Conservation (phyloP, 2,329 filamentous ascomycete genomes). For the Aspergillus pseudoglaucus region DNA sequence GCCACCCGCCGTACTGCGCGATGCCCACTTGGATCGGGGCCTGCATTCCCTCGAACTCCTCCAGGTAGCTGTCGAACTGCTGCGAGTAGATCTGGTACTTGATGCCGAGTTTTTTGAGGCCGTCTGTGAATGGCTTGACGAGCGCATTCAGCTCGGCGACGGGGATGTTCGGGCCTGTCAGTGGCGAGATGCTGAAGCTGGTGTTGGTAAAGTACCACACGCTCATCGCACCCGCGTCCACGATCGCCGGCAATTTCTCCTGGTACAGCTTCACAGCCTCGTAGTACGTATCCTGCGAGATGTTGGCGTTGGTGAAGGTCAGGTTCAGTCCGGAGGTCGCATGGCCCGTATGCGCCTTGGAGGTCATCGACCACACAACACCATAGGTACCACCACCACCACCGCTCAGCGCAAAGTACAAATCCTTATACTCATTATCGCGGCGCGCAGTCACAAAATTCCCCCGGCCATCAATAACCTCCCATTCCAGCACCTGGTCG, state of each 20-base stretch:
- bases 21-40: conserved; percentile 30
- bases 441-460: conserved; percentile 44
- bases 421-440: conserved; percentile 42
- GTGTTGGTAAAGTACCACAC: conserved; percentile 48
- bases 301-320: conserved; percentile 30
- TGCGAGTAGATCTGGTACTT: conserved; percentile 22
- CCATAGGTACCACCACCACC: conserved; percentile 56
- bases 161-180: conserved; percentile 45
- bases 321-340: conserved; percentile 42
- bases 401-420: conserved; percentile 58
- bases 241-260: conserved; percentile 42
- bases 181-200: conserved; percentile 41
- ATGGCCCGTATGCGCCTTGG: conserved; percentile 44
- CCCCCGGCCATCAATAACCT: conserved; percentile 51
- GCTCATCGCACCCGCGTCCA: conserved; percentile 46
- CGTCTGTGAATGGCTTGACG: conserved; percentile 41
- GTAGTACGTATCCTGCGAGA: conserved; percentile 44
- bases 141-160: conserved; percentile 38
- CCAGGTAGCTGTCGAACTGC: conserved; percentile 27
- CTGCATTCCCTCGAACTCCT: conserved; percentile 27
- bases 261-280: conserved; percentile 44
- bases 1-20: conserved; percentile 29
- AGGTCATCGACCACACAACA: conserved; percentile 51
- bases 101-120: conserved; percentile 32
- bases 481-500: conserved; percentile 52